Conservation (phyloP, 2,329 filamentous ascomycete species). For the Phyllosticta capitalensis region DNA sequence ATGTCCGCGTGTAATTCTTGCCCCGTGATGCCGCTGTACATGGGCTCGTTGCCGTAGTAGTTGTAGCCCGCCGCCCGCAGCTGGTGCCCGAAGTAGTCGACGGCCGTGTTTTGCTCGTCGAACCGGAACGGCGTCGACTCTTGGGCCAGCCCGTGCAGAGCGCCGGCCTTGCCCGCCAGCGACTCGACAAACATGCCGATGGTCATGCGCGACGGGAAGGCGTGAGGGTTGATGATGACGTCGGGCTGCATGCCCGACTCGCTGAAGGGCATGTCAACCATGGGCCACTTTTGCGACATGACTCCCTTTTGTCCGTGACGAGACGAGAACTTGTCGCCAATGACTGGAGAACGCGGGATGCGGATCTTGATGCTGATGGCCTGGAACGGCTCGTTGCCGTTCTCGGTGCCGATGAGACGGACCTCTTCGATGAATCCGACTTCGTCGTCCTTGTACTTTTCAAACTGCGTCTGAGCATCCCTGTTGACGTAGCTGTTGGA, state of each 20-base stretch:
- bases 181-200: constrained; percentile 99
- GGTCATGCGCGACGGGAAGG: constrained; percentile 98
- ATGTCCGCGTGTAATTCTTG: constrained; percentile 91
- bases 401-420: constrained; percentile 77
- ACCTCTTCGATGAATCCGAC: constrained; percentile 87
- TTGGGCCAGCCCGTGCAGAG: constrained; percentile 89
- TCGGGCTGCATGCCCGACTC: constrained; percentile 96
- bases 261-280: constrained; percentile 89
- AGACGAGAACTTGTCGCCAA: constrained; percentile 98
- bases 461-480: constrained; percentile 75
- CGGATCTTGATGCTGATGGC: constrained; percentile 88
- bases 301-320: constrained; percentile 98
- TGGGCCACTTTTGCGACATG: constrained; percentile 89
- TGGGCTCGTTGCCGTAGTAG: constrained; percentile 95
- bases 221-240: constrained; percentile 98
- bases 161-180: constrained; percentile 86
- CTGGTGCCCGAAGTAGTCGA: constrained; percentile 92
- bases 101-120: constrained; percentile 82
- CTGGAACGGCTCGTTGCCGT: constrained; percentile 73
- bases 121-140: constrained; percentile 95
- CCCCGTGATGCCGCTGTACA: constrained; percentile 96
- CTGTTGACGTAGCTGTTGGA: constrained; percentile 74
- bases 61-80: constrained; percentile 93
- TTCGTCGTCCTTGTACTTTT: constrained; percentile 92
- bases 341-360: constrained; percentile 79